Base-by-base conservation (phyloP, 2,329 filamentous ascomycete genomes). In the Microdochium paspali region DNA sequence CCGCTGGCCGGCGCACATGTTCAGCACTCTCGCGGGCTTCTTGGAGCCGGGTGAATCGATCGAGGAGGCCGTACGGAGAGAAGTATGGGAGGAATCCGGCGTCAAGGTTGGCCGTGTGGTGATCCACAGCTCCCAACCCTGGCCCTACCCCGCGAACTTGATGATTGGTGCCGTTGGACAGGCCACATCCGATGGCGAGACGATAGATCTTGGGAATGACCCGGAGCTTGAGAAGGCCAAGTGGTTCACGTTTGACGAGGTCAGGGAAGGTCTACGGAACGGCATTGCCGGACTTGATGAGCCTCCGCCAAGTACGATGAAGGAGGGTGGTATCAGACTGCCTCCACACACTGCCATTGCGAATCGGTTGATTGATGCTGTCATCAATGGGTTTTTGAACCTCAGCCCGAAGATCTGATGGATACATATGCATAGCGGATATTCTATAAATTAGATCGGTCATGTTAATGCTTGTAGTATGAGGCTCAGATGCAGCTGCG, bases 131-230 rank as follows among this genome's bases (percentile, higher is more conserved):
- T 87, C 85, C 18, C 88, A 94, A 67, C 87, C 88, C 1, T 94
- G 88, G 88, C 88, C 88, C 2, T 93, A 89, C 61, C 88, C 88
- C 0, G 82, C 86, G 0, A 91, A 84, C 58, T 63, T 94, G 56
- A 93, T 94, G 86, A 87, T 94, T 55, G 88, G 77, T 3, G 90
- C 90, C 1, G 83, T 98, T 56, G 91, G 84, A 0, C 90, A 97
- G 70, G 88, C 90, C 2, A 70, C 87, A 20, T 85, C 87, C 0
- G 67, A 69, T 1, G 88, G 88, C 24, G 93, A 98, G 73, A 77
- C 67, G 26, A 90, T 98, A 46, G 78, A 82, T 58, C 69, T 98
- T 3, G 82, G 86, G 13, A 86, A 97, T 64, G 93, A 98, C 62
- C 87, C 88, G 0, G 93, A 98, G 70, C 66, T 98, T 52, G 88